A percentile compares a stretch with the other conserved stretches of the same genome.
Evolutionary conservation across 352 stramenopile genomes (phyloP).

Genomic region (Poterioochromonas sp.): DNA sequence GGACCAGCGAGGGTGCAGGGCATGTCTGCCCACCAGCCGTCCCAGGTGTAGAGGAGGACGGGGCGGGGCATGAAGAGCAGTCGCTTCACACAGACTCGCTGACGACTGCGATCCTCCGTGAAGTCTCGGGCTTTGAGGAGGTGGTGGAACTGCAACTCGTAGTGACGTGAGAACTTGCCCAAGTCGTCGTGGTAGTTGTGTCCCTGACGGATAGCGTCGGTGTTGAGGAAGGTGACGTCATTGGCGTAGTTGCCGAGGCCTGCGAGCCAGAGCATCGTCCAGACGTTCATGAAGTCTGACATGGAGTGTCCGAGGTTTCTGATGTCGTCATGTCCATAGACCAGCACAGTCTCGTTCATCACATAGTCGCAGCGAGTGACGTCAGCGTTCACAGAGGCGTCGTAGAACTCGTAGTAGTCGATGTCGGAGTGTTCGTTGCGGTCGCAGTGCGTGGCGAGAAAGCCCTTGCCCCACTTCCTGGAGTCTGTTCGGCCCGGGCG

Average conservation of each 20-base stretch:
- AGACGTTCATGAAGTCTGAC: slow-evolving; percentile 35
- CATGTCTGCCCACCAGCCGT: slow-evolving; percentile 35
- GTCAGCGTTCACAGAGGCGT: background rate
- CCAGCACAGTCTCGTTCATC: slow-evolving; percentile 20
- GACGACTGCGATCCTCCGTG: background rate
- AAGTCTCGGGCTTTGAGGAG: slow-evolving; percentile 16
- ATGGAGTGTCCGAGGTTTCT: slow-evolving; percentile 26
- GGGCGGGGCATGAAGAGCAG: background rate
- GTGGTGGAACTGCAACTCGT: background rate
- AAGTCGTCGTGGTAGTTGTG: slow-evolving; percentile 30
- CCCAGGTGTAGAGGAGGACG: slow-evolving; percentile 24
- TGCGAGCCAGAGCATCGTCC: slow-evolving; percentile 27
- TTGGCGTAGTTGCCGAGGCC: background rate
- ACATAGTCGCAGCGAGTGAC: slow-evolving; percentile 18
- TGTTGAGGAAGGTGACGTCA: slow-evolving; percentile 19
- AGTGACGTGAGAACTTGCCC: background rate
- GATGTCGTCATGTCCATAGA: slow-evolving; percentile 27
- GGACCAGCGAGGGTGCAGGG: slow-evolving; percentile 17
- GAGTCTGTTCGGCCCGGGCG: slow-evolving; percentile 25
- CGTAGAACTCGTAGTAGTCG: slow-evolving; percentile 30
- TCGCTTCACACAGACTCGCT: slow-evolving; percentile 12
- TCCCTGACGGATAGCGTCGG: slow-evolving; percentile 23
- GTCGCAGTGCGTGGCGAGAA: slow-evolving; percentile 21
- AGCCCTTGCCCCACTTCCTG: background rate
- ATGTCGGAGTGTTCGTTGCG: background rate